Evolutionary conservation across 257 asterid genomes (phyloP).

Genomic region (Penstemon barbatus): DNA sequence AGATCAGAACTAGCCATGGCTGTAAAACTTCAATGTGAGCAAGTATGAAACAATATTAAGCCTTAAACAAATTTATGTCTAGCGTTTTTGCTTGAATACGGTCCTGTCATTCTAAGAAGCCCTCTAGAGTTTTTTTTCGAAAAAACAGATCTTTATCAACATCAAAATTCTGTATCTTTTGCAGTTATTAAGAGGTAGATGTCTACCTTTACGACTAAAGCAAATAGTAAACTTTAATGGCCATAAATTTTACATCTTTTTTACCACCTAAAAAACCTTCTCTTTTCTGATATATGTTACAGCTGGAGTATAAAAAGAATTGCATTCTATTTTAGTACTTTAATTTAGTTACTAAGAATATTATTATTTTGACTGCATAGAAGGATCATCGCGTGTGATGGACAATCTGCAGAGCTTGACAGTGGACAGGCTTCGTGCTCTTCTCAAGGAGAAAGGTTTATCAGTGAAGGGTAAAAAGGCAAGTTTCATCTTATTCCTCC

Average conservation of each 20-base stretch:
- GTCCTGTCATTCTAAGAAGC: no score
- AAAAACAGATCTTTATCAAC: background rate
- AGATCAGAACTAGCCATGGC: background rate
- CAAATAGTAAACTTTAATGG: background rate
- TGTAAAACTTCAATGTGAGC: background rate
- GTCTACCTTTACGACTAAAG: background rate
- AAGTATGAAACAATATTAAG: no score
- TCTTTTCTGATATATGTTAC: background rate
- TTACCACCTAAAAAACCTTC: background rate
- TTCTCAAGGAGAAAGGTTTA: constrained; percentile 74
- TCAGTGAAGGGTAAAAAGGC: constrained; percentile 72
- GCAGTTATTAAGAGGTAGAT: background rate
- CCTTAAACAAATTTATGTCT: no score
- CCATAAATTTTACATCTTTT: background rate
- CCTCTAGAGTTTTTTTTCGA: no score
- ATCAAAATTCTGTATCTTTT: background rate
- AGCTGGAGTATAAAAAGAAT: background rate
- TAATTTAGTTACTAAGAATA: background rate
- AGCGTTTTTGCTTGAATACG: no score
- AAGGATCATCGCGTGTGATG: constrained; percentile 37
- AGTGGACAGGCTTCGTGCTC: constrained; percentile 64
- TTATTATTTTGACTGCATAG: constrained; percentile 24
- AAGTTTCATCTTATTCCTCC: constrained; percentile 30
- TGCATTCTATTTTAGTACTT: no score
- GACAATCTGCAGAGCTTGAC: constrained; percentile 60